Base-by-base conservation (phyloP, 2,329 filamentous ascomycete species). In the Teratosphaeria nubilosa region DNA sequence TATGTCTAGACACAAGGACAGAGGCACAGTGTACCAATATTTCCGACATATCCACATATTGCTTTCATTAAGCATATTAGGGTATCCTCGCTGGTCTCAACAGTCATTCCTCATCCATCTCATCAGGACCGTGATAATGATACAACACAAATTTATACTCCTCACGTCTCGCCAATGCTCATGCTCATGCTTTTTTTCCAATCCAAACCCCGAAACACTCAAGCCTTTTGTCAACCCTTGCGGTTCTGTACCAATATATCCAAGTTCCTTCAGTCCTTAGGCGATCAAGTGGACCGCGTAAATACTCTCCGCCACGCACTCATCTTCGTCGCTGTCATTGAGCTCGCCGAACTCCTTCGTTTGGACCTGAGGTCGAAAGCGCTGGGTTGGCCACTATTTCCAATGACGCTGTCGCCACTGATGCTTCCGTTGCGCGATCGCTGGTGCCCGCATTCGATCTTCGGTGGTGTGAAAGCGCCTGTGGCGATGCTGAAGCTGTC, bases 301-400 rank as follows among this genome's bases (percentile, higher is more conserved):
- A 60, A 58, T 7, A 50, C 56, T 20, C 50, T 55, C 24, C 59
- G 56, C 59, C 59, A 60, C 4, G 56, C 20, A 41, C 53, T 51
- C 20, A 60, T 14, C 37, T 58, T 60, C n/a, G n/a, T 20, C 20
- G 56, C 53, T 7, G 56, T 58, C 13, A 37, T 53, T 6, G 56
- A 45, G 32, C 59, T 60, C 10, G 51, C 56, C 27, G 56, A 53
- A 41, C 59, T 60, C 24, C 45, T 22, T 24, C 56, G 55, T 25
- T 48, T 55, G 5, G 51, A 53, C 25, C 5, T 2, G 31, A 34
- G 13, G n/a, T 20, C 25, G 24, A 53, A 34, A 53, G 31, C 25
- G 31, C 51, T 30, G 25, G 20, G 14, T 27, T 13, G 16, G 14
- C 7, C 50, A 24, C n/a, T 53, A 30, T 34, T 53, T 5, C 25